Evolutionary conservation across 805 yeast genomes (phyloP).

Genomic region (Teunomyces cretensis): DNA sequence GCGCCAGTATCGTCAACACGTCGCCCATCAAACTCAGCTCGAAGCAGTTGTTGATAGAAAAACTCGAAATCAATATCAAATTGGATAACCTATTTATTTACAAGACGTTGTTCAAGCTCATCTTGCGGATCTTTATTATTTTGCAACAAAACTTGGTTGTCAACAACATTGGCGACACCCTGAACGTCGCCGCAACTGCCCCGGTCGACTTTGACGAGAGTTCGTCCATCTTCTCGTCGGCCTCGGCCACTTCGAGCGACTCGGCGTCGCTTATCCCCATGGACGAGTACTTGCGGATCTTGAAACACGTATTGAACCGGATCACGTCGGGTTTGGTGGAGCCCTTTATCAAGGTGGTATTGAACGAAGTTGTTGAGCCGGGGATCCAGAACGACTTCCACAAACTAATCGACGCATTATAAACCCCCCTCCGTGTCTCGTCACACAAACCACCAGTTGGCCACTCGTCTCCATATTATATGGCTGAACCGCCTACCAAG

Average conservation of each 20-base stretch:
- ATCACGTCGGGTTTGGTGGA: slow-evolving; percentile 37
- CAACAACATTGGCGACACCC: slow-evolving; percentile 6
- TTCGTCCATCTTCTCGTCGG: slow-evolving; percentile 37
- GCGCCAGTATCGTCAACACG: slow-evolving; percentile 13
- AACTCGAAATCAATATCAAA: slow-evolving; percentile 42
- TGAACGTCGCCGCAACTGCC: not conserved
- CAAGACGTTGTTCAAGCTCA: slow-evolving; percentile 32
- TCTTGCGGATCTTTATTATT: slow-evolving; percentile 25
- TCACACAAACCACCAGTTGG: slow-evolving; percentile 32
- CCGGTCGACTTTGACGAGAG: slow-evolving; percentile 21
- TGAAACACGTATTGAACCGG: slow-evolving; percentile 27
- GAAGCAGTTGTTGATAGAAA: slow-evolving; percentile 42
- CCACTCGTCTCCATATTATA: slow-evolving; percentile 35
- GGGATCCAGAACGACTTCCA: slow-evolving; percentile 29
- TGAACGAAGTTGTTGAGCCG: slow-evolving; percentile 31
- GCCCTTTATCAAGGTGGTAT: slow-evolving; percentile 33
- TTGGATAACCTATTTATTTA: slow-evolving; percentile 40
- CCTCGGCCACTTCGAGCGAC: slow-evolving; percentile 22
- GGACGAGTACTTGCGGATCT: slow-evolving; percentile 32
- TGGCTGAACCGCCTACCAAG: slow-evolving; percentile 56
- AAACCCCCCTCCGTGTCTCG: not conserved
- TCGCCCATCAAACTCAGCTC: slow-evolving; percentile 43
- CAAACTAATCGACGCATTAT: slow-evolving; percentile 25
- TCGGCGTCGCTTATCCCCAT: slow-evolving; percentile 20
- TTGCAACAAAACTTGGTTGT: slow-evolving; percentile 23